Base-by-base conservation (phyloP, 306 rosid genomes). In the Sophora flavescens region DNA sequence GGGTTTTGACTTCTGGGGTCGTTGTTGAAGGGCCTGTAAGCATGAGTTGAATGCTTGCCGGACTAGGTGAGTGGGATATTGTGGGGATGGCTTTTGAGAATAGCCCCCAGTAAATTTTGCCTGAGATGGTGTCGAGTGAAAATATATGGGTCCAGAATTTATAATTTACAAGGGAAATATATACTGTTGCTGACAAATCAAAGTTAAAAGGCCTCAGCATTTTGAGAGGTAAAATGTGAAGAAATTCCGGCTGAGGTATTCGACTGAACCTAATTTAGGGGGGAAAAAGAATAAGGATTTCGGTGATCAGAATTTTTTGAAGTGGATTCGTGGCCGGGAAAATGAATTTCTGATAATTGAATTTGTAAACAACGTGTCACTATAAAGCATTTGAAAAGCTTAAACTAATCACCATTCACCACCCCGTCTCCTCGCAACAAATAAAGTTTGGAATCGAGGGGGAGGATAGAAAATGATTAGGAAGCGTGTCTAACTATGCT, bases 241-340 rank as follows among this genome's bases (percentile, higher is more conserved):
- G 61, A 32, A 56, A 59, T 17, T 70, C 36, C 60, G 41, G 15
- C 56, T 28, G 17, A 39, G 54, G 62, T 45, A 33, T 51, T 69
- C n/a, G 78, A 69, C 81, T 69, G 13, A 76, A 69, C 56, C 81
- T 54, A 76, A 81, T 62, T 51, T 42, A 15, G 63, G 78, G 60
- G 3, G 32, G 3, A 6, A 8, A 39, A 17, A 1, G n/a, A 47
- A 12, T n/a, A 12, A 47, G 16, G 18, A 0, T 11, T 35, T 67
- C 66, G 59, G n/a, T n/a, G n/a, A n/a, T 59, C 39, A 1, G 42
- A 61, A 56, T 64, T 58, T 60, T 64, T 60, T 6, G 74, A 67
- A 60, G 41, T 15, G 35, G 70, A 59, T 59, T 18, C 72, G 2
- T 63, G 30, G 45, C 14, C 42, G 8, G 22, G 41, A 57, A 63